Base-by-base conservation (phyloP, 1,284 basidiomycete genomes). In the Agroathelia rolfsii region DNA sequence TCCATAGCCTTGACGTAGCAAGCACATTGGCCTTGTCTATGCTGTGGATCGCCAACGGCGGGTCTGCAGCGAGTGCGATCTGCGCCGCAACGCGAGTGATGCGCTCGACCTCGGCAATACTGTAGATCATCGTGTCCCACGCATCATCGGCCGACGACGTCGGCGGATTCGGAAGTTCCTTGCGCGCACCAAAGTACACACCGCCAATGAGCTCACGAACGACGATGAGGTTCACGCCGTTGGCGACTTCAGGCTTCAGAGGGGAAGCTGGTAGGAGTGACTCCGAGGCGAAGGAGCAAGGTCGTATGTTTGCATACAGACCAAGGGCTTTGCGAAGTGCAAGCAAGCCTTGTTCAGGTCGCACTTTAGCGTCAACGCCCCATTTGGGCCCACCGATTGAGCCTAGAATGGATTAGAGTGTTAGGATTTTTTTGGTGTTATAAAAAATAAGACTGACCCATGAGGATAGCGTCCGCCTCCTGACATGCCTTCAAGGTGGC, bases 1-100 rank as follows among this genome's bases (percentile, higher is more conserved):
- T 69, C 95, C 95, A 99, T 29, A 99, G 65, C 30, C 95, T 70
- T 24, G 88, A 94, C 48, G 81, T 90, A 24, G 95, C 95, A 32
- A 99, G 76, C 18, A 99, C 95, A 56, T 99, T 99, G 37, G 95
- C 95, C 64, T 99, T 99, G 70, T 99, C 95, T 57, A 99, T 74
- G 3, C 89, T 94, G 58, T 92, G 87, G 40, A 99, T 79, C 28
- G 77, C 70, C 29, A 94, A 70, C 12, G 94, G 90, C 3, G 95
- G 95, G 52, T 84, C 71, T 10, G 76, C 62, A 32, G 80, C 68
- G 35, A 92, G 61, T 1, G 95, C 93, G 43, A 98, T 86, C 59
- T 90, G 83, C 22, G 87, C 92, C 6, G 94, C 95, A 26, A 98
- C 90, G 17, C 90, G 79, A 5, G 94, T 94, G 51, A 98, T 98